Conservation (phyloP, 768 basidiomycete genomes). For the Kwoniella dejecticola region DNA sequence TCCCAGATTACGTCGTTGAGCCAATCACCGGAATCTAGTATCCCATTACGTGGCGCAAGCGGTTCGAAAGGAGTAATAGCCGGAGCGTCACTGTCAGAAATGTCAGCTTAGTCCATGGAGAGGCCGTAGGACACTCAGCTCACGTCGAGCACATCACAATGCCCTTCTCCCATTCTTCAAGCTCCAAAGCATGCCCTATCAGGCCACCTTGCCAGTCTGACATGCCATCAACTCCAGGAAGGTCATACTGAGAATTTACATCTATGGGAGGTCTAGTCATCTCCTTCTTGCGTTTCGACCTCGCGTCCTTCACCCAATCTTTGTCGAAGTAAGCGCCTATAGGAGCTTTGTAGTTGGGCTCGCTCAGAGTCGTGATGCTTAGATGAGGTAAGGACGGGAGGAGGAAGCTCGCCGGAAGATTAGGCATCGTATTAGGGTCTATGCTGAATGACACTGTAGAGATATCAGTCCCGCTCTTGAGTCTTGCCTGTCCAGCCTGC, state of each 20-base stretch:
- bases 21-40: conserved; percentile 52
- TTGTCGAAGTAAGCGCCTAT: conserved; percentile 39
- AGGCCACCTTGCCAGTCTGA: conserved; percentile 7
- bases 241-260: conserved; percentile 3
- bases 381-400: conserved; percentile 22
- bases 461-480: not conserved
- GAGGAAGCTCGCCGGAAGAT: conserved; percentile 22
- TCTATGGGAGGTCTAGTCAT: conserved; percentile 34
- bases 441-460: conserved; percentile 25
- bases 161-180: conserved; percentile 51
- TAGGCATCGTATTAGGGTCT: conserved; percentile 7
- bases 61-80: conserved; percentile 26
- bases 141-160: conserved; percentile 47
- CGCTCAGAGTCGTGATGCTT: not conserved
- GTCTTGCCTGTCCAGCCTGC: no score
- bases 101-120: not conserved
- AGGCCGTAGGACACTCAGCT: conserved; percentile 3
- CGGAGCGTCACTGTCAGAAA: not conserved
- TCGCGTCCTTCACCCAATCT: conserved; percentile 38
- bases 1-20: conserved; percentile 53
- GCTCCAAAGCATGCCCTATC: conserved; percentile 32
- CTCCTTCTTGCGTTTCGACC: conserved; percentile 15
- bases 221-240: not conserved
- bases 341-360: conserved; percentile 32
- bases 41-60: conserved; percentile 44